phyloP scores from a whole-genome alignment of 495 filamentous ascomycete genomes.

The Tetracladium marchalianum region DNA sequence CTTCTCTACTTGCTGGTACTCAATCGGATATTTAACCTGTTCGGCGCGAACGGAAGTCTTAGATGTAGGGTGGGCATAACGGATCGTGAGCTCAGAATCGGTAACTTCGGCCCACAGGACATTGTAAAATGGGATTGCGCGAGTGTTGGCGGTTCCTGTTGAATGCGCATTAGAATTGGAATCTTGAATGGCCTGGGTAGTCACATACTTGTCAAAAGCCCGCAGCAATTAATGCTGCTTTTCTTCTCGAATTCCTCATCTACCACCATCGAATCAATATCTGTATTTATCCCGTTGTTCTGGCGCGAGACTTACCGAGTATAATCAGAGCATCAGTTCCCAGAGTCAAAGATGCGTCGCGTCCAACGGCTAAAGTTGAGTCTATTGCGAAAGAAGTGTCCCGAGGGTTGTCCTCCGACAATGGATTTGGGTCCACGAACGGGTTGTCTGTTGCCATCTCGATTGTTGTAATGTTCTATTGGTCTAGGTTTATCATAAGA shows the following conservation, averaged over 20 bases:
- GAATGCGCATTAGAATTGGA: constrained; percentile 4
- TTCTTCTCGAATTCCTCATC: constrained; percentile 36
- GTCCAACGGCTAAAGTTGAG: constrained; percentile 42
- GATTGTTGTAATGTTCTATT: constrained; percentile 9
- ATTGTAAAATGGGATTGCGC: constrained; percentile 66
- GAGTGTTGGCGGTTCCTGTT: constrained; percentile 16
- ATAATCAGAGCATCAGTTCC: constrained; percentile 55
- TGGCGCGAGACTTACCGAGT: constrained; percentile 32
- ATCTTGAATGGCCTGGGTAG: neutral
- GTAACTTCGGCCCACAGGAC: constrained; percentile 67
- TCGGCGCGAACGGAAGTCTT: constrained; percentile 47
- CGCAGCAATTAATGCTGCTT: constrained; percentile 33
- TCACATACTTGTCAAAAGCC: constrained; percentile 31
- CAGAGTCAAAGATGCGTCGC: constrained; percentile 50
- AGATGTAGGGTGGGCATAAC: constrained; percentile 53
- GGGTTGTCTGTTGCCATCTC: constrained; percentile 17
- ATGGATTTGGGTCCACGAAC: constrained; percentile 15
- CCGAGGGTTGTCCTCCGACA: constrained; percentile 18
- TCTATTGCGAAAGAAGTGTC: constrained; percentile 25
- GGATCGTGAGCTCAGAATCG: constrained; percentile 55
- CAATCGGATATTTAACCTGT: constrained; percentile 51
- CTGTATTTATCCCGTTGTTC: neutral
- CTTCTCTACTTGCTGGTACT: constrained; percentile 36
- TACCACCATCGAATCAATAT: constrained; percentile 14
- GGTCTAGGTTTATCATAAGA: too few relatives aligned